phyloP scores from a whole-genome alignment of 495 filamentous ascomycete genomes.

The Hypomontagnella monticulosa region DNA sequence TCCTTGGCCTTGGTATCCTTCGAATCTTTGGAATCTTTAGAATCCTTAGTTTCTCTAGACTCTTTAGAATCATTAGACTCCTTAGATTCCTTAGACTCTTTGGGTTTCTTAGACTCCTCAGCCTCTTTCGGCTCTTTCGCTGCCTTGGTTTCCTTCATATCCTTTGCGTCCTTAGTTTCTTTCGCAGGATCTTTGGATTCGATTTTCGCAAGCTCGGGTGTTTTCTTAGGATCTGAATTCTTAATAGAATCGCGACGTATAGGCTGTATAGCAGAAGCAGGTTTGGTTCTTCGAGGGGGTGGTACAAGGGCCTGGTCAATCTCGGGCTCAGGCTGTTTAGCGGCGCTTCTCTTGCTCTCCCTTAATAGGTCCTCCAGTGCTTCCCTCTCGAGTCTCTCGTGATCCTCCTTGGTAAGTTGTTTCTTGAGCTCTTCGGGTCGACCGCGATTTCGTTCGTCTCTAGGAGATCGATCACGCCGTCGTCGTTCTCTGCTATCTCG shows the following conservation, averaged over 20 bases:
- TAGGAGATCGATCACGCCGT: slow-evolving; percentile 46
- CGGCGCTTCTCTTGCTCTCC: slow-evolving; percentile 59
- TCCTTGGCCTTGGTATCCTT: slow-evolving; percentile 34
- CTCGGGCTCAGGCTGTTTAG: slow-evolving; percentile 61
- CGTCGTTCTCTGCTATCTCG: slow-evolving; percentile 41
- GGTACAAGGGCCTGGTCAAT: slow-evolving; percentile 63
- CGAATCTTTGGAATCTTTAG: slow-evolving; percentile 41
- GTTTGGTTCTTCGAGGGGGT: slow-evolving; percentile 60
- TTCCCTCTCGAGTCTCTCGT: slow-evolving; percentile 62
- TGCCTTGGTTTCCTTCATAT: slow-evolving; percentile 25
- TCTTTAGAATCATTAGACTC: slow-evolving; percentile 39
- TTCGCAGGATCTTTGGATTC: slow-evolving; percentile 43
- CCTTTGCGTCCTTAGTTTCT: slow-evolving; percentile 33
- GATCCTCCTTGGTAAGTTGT: slow-evolving; percentile 63
- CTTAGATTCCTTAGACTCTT: slow-evolving; percentile 38
- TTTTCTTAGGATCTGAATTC: slow-evolving; percentile 50
- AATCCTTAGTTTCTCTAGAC: slow-evolving; percentile 17
- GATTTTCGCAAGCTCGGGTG: slow-evolving; percentile 38
- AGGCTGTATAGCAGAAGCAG: slow-evolving; percentile 65
- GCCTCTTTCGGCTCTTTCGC: slow-evolving; percentile 18
- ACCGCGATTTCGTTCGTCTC: slow-evolving; percentile 43
- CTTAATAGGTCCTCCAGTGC: slow-evolving; percentile 63
- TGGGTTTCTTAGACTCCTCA: slow-evolving; percentile 34
- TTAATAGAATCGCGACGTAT: slow-evolving; percentile 59
- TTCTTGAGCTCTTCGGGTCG: slow-evolving; percentile 54